Evolutionary conservation across 2,329 filamentous ascomycete genomes (phyloP).

Genomic region (Scortechinia acanthostroma): DNA sequence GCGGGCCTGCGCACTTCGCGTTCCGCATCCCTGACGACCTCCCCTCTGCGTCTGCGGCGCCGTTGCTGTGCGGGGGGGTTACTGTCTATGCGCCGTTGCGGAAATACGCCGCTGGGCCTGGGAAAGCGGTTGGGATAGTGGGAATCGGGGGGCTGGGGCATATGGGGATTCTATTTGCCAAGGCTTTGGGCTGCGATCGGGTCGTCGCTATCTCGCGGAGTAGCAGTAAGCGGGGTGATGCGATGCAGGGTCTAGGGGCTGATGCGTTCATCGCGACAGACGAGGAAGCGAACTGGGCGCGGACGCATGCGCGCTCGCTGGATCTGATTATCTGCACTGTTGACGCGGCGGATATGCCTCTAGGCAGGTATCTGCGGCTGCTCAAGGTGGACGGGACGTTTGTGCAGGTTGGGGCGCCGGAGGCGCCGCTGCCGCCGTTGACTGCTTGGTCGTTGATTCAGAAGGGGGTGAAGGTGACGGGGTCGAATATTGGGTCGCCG

Average conservation of each 20-base stretch:
- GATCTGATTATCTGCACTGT: constrained; percentile 22
- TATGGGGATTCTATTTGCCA: constrained; percentile 6
- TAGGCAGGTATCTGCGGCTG: constrained; percentile 41
- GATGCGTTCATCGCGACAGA: constrained; percentile 45
- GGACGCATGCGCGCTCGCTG: constrained; percentile 4
- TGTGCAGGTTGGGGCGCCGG: constrained; percentile 54
- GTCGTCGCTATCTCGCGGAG: background rate
- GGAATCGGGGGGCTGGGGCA: constrained; percentile 11
- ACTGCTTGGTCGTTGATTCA: constrained; percentile 45
- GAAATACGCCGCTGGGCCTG: constrained; percentile 5
- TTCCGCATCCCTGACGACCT: constrained; percentile 3
- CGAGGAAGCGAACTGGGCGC: constrained; percentile 29
- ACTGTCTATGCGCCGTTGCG: constrained; percentile 8
- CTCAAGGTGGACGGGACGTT: constrained; percentile 46
- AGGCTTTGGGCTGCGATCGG: background rate
- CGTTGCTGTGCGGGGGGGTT: constrained; percentile 7
- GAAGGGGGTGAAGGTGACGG: constrained; percentile 43
- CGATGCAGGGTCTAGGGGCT: constrained; percentile 40
- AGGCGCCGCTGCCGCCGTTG: constrained; percentile 14
- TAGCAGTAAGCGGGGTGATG: constrained; percentile 7
- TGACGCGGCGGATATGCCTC: constrained; percentile 39
- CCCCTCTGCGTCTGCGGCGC: constrained; percentile 3
- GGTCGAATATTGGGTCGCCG: constrained; percentile 39
- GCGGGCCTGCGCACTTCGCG: constrained; percentile 2
- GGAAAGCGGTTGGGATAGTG: constrained; percentile 6